Base-by-base conservation (phyloP, 1,284 basidiomycete genomes). In the Pterulicium gracile region DNA sequence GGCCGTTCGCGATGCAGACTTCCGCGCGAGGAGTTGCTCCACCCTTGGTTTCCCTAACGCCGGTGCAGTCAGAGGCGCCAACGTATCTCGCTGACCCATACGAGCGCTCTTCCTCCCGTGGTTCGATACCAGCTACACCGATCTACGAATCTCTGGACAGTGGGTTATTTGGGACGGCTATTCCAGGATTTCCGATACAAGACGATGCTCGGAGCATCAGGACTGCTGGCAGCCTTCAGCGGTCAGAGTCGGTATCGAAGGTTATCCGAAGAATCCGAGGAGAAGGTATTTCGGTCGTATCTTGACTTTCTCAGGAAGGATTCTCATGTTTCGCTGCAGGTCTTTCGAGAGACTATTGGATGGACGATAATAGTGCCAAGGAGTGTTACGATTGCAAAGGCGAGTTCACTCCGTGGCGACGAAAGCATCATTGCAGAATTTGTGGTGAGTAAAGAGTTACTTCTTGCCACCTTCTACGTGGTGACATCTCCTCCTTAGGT, bases 311-410 rank as follows among this genome's bases (percentile, higher is more conserved):
- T 39, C 36, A 21, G 17, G 5, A n/a, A n/a, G n/a, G n/a, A 34
- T 47, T 34, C 53, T 50, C 50, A 53, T 47, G 49, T 20, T 50
- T 39, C n/a, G 41, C 24, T 20, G 43, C 14, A 90, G 88, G 88
- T 10, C 59, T 91, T 24, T 88, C 85, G 12, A 74, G 77, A 51
- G 88, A 94, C 58, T 96, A 95, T 59, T 97, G 93, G 93, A 95
- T 96, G 89, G 89, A 93, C 50, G 96, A 98, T 59, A 90, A 94
- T 57, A 87, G 88, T 48, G 91, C 88, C 56, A 96, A 88, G 59
- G 95, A 97, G 58, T 96, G 92, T 59, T 94, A 90, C 59, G 89
- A 94, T 61, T 96, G 92, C 67, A 90, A 81, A 62, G 88, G 87
- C 52, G 71, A 87, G 13, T 97, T 97, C 62, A 90, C 89, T 1